Percentiles rank a stretch among this genome's conserved stretches.
phyloP scores from a whole-genome alignment of 805 yeast genomes.

The Wickerhamomyces strasburgensis region DNA sequence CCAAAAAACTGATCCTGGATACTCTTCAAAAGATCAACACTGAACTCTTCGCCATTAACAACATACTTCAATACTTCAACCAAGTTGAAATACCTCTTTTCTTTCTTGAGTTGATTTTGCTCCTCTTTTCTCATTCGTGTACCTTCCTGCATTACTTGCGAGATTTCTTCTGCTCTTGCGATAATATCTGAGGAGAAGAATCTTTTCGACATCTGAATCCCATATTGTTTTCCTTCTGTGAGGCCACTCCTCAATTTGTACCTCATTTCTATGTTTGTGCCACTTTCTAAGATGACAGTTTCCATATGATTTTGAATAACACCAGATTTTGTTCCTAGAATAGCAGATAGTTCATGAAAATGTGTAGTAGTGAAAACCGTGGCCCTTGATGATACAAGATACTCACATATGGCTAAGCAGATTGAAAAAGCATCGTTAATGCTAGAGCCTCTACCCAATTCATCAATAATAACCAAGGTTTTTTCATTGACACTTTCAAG shows the following conservation, averaged over 20 bases:
- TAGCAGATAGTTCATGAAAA: slow-evolving; percentile 36
- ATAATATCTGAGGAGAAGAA: slow-evolving; percentile 26
- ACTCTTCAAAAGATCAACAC: slow-evolving; percentile 15
- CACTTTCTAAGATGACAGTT: slow-evolving; percentile 17
- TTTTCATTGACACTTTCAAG: slow-evolving; percentile 29
- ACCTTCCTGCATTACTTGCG: slow-evolving; percentile 13
- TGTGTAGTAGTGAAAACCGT: slow-evolving; percentile 41
- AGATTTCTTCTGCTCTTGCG: slow-evolving; percentile 25
- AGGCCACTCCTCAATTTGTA: slow-evolving; percentile 25
- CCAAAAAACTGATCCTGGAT: slow-evolving; percentile 25
- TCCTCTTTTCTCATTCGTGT: slow-evolving; percentile 1
- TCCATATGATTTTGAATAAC: slow-evolving; percentile 36
- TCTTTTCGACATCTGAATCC: slow-evolving; percentile 25
- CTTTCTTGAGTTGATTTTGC: slow-evolving; percentile 12
- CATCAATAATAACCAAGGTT: slow-evolving; percentile 45
- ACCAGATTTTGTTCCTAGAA: slow-evolving; percentile 29
- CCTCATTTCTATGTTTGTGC: slow-evolving; percentile 25
- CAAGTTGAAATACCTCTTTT: slow-evolving; percentile 26
- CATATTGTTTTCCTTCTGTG: slow-evolving; percentile 27
- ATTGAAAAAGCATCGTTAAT: slow-evolving; percentile 49
- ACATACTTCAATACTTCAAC: slow-evolving; percentile 23
- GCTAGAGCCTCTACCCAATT: slow-evolving; percentile 50
- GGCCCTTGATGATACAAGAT: slow-evolving; percentile 25
- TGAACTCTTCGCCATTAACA: slow-evolving; percentile 11
- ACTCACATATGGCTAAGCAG: slow-evolving; percentile 40